These are phyloP conservation scores for Amylostereum areolatum DNA, from an alignment of 1,284 basidiomycete genomes.

Conservation along the genomic window DNA sequence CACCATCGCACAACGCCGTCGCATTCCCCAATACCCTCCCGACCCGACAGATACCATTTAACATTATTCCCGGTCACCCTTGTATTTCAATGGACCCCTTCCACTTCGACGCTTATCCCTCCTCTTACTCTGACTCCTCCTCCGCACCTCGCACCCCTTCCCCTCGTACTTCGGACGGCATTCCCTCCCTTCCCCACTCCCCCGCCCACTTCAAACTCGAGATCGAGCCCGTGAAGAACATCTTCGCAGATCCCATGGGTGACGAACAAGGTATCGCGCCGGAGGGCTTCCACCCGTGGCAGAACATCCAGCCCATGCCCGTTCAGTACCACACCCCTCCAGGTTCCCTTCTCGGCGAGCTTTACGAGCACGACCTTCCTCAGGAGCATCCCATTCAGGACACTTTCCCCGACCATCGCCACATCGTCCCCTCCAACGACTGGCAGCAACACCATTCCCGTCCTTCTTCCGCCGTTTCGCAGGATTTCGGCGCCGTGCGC, in stretches of 20 bases:
- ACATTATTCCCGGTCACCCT: no score
- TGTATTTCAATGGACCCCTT: conserved; percentile 45
- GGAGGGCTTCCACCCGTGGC: conserved; percentile 31
- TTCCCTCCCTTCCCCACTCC: conserved; percentile 29
- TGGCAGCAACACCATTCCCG: conserved; percentile 27
- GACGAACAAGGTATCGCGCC: conserved; percentile 33
- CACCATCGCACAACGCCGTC: no score
- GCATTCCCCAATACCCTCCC: no score
- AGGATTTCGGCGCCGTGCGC: conserved; percentile 46
- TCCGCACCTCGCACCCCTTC: conserved; percentile 63
- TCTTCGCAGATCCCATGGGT: conserved; percentile 39
- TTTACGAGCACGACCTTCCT: conserved; percentile 42
- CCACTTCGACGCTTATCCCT: conserved; percentile 55
- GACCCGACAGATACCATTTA: no score
- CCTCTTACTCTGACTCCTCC: conserved; percentile 57
- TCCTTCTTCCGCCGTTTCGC: conserved; percentile 25
- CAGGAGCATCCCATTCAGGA: conserved; percentile 26
- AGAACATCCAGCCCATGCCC: conserved; percentile 24
- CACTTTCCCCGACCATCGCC: conserved; percentile 26
- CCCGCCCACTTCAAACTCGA: conserved; percentile 37
- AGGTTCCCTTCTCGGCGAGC: conserved; percentile 59
- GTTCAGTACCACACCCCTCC: conserved; percentile 29
- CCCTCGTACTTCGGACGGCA: conserved; percentile 40
- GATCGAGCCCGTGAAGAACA: conserved; percentile 43
- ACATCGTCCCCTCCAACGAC: conserved; percentile 27